These are phyloP conservation scores for Clitopilus hobsonii DNA, from an alignment of 768 basidiomycete species.

Conservation along the genomic window DNA sequence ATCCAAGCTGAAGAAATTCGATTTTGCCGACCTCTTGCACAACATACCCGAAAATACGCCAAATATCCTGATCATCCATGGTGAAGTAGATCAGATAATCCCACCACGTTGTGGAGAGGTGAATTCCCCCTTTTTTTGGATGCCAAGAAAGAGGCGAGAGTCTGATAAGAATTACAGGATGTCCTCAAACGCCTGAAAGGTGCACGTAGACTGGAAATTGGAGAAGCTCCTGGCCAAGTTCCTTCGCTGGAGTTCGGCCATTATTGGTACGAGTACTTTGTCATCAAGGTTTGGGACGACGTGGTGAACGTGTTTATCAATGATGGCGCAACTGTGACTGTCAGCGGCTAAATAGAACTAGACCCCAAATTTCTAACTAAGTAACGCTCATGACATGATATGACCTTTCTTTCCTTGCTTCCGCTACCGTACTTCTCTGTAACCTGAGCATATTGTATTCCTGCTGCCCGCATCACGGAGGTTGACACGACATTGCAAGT, in stretches of 20 bases:
- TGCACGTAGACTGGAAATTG: conserved; percentile 24
- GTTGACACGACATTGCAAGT: too few species aligned
- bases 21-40: conserved; percentile 22
- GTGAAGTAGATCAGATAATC: conserved; percentile 30
- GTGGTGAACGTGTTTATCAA: conserved; percentile 26
- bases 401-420: not conserved
- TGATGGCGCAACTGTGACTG: conserved; percentile 4
- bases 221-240: conserved; percentile 25
- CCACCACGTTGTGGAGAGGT: conserved; percentile 28
- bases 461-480: too few species aligned
- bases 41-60: conserved; percentile 23
- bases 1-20: conserved; percentile 26
- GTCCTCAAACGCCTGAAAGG: conserved; percentile 23
- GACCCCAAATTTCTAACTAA: too few species aligned
- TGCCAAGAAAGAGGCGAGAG: not conserved
- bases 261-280: conserved; percentile 35
- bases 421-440: not conserved
- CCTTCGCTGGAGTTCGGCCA: conserved; percentile 34
- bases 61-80: conserved; percentile 37
- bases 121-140: too few species aligned
- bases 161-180: too few species aligned
- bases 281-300: conserved; percentile 27
- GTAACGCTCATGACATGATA: too few species aligned
- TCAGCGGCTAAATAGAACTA: too few species aligned
- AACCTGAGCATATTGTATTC: too few species aligned